Evolutionary conservation across 108 stramenopile genomes (phyloP).

Genomic region (Conticribra guillardii): DNA sequence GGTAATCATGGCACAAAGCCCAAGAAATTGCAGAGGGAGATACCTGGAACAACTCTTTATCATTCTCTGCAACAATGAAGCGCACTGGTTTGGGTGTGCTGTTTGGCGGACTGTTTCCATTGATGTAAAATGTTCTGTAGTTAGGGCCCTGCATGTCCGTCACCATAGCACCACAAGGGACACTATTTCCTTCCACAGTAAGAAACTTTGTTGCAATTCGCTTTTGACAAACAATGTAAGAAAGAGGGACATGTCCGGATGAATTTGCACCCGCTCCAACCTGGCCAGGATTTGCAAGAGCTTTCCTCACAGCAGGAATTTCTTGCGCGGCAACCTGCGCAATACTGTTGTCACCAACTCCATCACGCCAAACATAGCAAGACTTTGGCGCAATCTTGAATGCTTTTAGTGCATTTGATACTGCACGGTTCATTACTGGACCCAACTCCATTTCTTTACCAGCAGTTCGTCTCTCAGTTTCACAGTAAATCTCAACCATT

Average conservation of each 20-base stretch:
- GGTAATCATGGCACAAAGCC: conserved; percentile 69
- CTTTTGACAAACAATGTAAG: conserved; percentile 72
- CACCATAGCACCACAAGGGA: conserved; percentile 65
- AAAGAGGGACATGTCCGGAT: conserved; percentile 42
- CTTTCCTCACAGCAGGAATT: conserved; percentile 54
- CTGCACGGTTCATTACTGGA: conserved; percentile 45
- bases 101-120: conserved; percentile 59
- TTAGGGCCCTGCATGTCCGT: conserved; percentile 54
- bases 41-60: conserved; percentile 39
- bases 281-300: conserved; percentile 28
- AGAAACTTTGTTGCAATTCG: conserved; percentile 70
- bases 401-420: conserved; percentile 55
- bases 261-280: conserved; percentile 15
- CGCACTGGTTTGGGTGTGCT: conserved; percentile 70
- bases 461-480: conserved; percentile 53
- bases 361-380: conserved; percentile 74
- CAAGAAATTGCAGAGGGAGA: conserved; percentile 54
- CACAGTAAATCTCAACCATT: conserved; percentile 53
- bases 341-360: conserved; percentile 65
- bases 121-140: conserved; percentile 70
- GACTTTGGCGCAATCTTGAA: conserved; percentile 57
- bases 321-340: conserved; percentile 52
- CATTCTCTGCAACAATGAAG: conserved; percentile 55
- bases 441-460: conserved; percentile 65
- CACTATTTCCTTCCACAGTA: conserved; percentile 47